Conservation (phyloP, 2,329 filamentous ascomycete species). For the Metarhizium rileyi region DNA sequence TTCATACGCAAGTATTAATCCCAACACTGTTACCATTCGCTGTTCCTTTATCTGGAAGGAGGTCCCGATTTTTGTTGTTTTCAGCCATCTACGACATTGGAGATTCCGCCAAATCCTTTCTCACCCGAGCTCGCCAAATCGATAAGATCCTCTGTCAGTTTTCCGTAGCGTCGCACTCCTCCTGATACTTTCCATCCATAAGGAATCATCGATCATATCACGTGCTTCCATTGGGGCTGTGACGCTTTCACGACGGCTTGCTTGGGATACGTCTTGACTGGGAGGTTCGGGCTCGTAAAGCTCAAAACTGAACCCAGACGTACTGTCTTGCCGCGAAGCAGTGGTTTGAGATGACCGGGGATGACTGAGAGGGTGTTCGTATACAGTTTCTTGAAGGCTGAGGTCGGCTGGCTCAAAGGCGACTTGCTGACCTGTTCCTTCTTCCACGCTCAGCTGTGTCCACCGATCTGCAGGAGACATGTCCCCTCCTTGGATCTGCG, state of each 20-base stretch:
- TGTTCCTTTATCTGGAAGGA: no score
- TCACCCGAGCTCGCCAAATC: conserved; percentile 19
- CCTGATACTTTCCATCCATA: conserved; percentile 88
- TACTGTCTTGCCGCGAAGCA: conserved; percentile 30
- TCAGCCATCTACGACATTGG: no score
- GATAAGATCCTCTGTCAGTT: conserved; percentile 27
- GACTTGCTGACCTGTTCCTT: conserved; percentile 4
- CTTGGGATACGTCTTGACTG: conserved; percentile 21
- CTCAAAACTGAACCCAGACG: conserved; percentile 51
- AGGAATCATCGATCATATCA: conserved; percentile 77
- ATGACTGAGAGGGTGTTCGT: conserved; percentile 42
- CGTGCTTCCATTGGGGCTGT: conserved; percentile 71
- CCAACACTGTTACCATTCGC: background rate
- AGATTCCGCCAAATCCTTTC: background rate
- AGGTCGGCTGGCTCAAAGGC: conserved; percentile 29
- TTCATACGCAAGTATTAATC: background rate
- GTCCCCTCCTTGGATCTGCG: background rate
- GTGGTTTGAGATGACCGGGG: conserved; percentile 37
- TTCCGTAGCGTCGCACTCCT: conserved; percentile 66
- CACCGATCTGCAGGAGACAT: background rate
- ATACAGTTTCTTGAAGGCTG: conserved; percentile 21
- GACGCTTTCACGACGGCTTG: conserved; percentile 54
- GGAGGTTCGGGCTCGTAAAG: conserved; percentile 34
- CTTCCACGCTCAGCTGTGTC: conserved; percentile 9
- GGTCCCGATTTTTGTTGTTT: no score